Evolutionary conservation across 805 yeast species (phyloP).

Genomic region (Wickerhamiella siamensis): DNA sequence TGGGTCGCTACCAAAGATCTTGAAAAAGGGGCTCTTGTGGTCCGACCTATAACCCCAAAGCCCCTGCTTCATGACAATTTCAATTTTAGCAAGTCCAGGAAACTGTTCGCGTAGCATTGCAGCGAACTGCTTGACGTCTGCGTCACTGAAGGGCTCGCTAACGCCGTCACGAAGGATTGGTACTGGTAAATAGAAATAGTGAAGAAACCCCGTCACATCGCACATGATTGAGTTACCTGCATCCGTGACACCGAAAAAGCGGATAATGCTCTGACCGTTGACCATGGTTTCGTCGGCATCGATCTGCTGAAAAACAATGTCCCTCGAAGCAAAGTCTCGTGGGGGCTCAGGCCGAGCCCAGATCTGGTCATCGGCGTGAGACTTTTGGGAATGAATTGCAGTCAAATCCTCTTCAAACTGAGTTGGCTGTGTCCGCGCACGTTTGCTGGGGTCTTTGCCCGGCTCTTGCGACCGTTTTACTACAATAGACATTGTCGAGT

Average conservation of each 20-base stretch:
- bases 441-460: constrained; percentile 1
- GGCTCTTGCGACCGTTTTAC: constrained; percentile 3
- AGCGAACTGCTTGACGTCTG: constrained; percentile 37
- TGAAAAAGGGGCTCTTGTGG: constrained; percentile 62
- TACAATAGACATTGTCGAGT: constrained; percentile 2
- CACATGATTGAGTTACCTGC: constrained; percentile 83
- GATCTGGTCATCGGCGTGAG: constrained; percentile 23
- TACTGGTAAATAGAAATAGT: constrained; percentile 83
- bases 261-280: constrained; percentile 39
- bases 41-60: constrained; percentile 90
- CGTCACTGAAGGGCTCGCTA: constrained; percentile 38
- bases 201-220: constrained; percentile 76
- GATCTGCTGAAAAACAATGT: constrained; percentile 47
- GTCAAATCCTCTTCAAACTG: constrained; percentile 40
- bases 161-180: constrained; percentile 32
- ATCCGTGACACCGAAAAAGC: constrained; percentile 84
- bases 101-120: constrained; percentile 29
- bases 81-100: constrained; percentile 31
- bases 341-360: constrained; percentile 44
- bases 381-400: constrained; percentile 27
- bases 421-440: constrained; percentile 23
- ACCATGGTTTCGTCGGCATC: constrained; percentile 78
- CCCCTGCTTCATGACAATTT: constrained; percentile 59
- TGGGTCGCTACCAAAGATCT: constrained; percentile 53
- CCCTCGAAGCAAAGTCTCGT: constrained; percentile 32